Conservation (phyloP, 78 protist species). For the Chrysochromulina parva region DNA sequence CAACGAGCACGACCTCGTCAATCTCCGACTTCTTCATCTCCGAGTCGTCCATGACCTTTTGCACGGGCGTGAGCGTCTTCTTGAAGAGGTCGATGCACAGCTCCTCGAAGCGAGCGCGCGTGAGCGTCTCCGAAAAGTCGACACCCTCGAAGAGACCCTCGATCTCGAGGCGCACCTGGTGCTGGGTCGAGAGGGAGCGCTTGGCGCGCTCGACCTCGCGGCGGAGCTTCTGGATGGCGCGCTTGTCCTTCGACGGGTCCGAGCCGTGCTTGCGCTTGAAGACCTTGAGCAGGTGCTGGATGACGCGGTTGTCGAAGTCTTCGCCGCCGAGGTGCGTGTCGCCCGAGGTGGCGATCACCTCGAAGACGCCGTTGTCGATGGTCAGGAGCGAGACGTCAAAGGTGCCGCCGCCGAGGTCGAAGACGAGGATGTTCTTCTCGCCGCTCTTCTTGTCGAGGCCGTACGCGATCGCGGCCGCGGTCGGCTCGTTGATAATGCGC, state of each 20-base stretch:
- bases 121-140: conserved; percentile 92
- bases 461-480: conserved; percentile 97
- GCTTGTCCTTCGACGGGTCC: conserved; percentile 80
- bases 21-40: conserved; percentile 84
- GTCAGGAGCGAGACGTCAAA: conserved; percentile 97
- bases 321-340: conserved; percentile 99
- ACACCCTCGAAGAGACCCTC: conserved; percentile 94
- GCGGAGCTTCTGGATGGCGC: conserved; percentile 88
- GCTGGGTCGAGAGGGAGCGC: conserved; percentile 84
- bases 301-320: conserved; percentile 97
- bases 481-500: conserved; percentile 99
- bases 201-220: conserved; percentile 95
- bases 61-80: conserved; percentile 89
- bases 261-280: conserved; percentile 86
- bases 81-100: conserved; percentile 95
- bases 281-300: conserved; percentile 80
- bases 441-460: conserved; percentile 80
- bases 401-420: conserved; percentile 99
- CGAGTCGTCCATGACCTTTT: conserved; percentile 89
- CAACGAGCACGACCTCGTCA: conserved; percentile 97
- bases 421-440: conserved; percentile 94
- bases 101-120: conserved; percentile 99
- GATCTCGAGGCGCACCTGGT: conserved; percentile 86
- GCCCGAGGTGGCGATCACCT: conserved; percentile 98
- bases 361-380: conserved; percentile 96